Conservation (phyloP, 2,329 filamentous ascomycete genomes). For the Sarocladium strictum region DNA sequence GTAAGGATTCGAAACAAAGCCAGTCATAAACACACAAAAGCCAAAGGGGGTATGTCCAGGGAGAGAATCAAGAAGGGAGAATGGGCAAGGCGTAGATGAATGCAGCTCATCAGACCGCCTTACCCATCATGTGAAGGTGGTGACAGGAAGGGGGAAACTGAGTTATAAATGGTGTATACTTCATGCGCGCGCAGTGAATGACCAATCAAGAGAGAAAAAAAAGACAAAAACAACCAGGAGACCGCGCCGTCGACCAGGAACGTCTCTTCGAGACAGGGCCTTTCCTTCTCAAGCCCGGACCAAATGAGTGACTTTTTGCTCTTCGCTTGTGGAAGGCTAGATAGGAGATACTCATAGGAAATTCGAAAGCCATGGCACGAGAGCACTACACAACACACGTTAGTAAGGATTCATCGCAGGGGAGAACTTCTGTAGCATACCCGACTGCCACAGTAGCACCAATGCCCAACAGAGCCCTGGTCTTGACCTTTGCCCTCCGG, state of each 20-base stretch:
- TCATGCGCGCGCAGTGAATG: conserved; percentile 2
- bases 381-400: conserved; percentile 5
- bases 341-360: conserved; percentile 10
- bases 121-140: background rate
- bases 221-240: background rate
- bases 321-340: background rate
- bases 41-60: conserved; percentile 13
- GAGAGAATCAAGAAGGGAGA: conserved; percentile 3
- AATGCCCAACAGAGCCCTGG: conserved; percentile 78
- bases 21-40: background rate
- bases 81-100: background rate
- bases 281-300: background rate
- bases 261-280: background rate
- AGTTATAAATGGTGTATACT: conserved; percentile 9
- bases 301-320: background rate
- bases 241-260: background rate
- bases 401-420: background rate
- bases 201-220: background rate
- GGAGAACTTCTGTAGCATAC: conserved; percentile 51
- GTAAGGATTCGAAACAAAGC: background rate
- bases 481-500: conserved; percentile 80
- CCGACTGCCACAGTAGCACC: conserved; percentile 83
- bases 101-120: background rate
- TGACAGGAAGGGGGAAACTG: background rate
- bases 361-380: conserved; percentile 13